Percentiles rank a stretch among this genome's conserved stretches.
phyloP scores from a whole-genome alignment of 176 grass and related monocot genomes.

The Metroxylon sagu region DNA sequence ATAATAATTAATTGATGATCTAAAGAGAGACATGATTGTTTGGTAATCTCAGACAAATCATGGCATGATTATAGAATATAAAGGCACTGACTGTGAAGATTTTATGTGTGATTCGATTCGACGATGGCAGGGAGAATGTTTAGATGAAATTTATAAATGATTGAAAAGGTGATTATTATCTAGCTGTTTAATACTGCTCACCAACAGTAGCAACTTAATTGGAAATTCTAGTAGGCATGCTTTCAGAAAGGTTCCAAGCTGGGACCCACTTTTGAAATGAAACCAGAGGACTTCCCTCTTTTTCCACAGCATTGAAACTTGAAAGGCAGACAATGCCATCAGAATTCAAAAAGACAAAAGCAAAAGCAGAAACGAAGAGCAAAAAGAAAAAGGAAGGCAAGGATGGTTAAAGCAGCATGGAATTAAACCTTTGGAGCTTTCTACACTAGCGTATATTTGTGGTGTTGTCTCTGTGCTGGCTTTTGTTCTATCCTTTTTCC shows the following conservation, averaged over 20 bases:
- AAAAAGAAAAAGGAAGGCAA: background rate
- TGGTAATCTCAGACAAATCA: too few species aligned
- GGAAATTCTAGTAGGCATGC: background rate
- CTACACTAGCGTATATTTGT: background rate
- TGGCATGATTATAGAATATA: too few species aligned
- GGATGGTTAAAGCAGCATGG: conserved; percentile 3
- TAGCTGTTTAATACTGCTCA: too few species aligned
- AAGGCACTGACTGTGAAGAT: too few species aligned
- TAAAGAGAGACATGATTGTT: too few species aligned
- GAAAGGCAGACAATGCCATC: conserved; percentile 3
- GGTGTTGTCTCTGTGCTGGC: too few species aligned
- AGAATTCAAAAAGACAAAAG: background rate
- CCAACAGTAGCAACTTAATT: background rate
- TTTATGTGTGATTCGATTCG: too few species aligned
- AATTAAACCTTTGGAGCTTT: background rate
- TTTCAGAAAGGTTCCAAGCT: background rate
- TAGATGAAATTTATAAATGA: too few species aligned
- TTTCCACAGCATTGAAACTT: conserved; percentile 1
- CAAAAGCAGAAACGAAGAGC: background rate
- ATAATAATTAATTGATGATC: too few species aligned
- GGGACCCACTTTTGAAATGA: conserved; percentile 1
- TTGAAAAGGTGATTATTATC: too few species aligned
- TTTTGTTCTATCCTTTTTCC: too few species aligned
- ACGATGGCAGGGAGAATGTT: too few species aligned
- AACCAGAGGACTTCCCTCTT: background rate